These are phyloP conservation scores for Coemansia sp. DNA, from an alignment of 192 early-diverging fungal species.

Conservation along the genomic window DNA sequence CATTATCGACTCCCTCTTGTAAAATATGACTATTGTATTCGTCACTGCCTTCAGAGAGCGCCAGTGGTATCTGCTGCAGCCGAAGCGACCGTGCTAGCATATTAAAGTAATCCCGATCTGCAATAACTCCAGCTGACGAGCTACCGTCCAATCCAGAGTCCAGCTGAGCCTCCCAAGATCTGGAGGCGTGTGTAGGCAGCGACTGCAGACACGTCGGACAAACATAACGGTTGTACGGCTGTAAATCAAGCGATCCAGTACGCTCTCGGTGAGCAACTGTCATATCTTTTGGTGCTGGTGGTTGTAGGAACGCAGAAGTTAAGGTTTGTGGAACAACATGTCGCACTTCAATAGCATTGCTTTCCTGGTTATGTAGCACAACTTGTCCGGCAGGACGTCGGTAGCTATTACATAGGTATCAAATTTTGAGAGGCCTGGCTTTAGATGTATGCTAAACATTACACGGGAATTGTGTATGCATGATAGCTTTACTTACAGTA, in stretches of 20 bases:
- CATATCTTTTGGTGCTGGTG: constrained; percentile 6
- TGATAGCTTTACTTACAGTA: constrained; percentile 33
- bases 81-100: constrained; percentile 32
- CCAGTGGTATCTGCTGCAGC: constrained; percentile 11
- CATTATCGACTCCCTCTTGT: not conserved
- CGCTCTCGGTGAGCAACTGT: constrained; percentile 4
- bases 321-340: constrained; percentile 20
- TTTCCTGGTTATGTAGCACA: constrained; percentile 68
- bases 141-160: constrained; percentile 6
- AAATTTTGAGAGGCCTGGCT: too few relatives aligned
- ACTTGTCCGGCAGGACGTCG: constrained; percentile 49
- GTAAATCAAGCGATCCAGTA: constrained; percentile 8
- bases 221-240: constrained; percentile 8
- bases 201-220: constrained; percentile 32
- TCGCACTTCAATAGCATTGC: constrained; percentile 54
- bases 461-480: too few relatives aligned
- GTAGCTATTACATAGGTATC: constrained; percentile 21
- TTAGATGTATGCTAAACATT: not conserved
- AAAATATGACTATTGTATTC: not conserved
- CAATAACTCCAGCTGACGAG: constrained; percentile 4
- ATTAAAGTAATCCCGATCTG: constrained; percentile 45
- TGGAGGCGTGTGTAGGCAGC: constrained; percentile 11
- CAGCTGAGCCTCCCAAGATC: constrained; percentile 10
- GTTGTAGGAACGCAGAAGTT: not conserved
- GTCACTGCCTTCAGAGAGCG: constrained; percentile 1